These are phyloP conservation scores for Oryza glumipatula DNA, from an alignment of 176 grass and related monocot species.

Conservation along the genomic window DNA sequence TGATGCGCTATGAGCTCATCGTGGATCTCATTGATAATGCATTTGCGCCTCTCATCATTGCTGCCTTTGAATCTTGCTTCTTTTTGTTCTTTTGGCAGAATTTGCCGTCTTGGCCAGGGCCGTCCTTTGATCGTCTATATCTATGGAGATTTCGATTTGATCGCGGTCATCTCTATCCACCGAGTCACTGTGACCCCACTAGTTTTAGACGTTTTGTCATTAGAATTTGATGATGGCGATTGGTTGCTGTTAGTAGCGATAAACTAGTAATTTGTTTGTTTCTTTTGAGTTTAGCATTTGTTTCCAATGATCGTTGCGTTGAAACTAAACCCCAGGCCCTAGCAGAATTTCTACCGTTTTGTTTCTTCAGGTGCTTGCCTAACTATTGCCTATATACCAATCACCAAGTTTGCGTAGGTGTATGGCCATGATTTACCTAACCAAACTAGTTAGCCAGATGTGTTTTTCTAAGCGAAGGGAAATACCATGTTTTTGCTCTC, in stretches of 20 bases:
- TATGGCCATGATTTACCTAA: neutral
- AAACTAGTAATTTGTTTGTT: neutral
- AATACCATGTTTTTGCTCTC: neutral
- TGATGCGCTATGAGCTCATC: neutral
- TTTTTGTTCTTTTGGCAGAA: slow-evolving; percentile 8
- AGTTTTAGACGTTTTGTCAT: neutral
- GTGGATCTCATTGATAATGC: neutral
- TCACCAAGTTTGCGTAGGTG: neutral
- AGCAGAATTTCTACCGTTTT: neutral
- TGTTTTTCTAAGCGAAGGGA: neutral
- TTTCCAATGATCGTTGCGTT: neutral
- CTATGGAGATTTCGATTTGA: neutral
- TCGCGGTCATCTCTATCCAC: neutral
- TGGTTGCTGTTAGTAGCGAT: neutral
- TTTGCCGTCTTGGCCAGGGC: neutral
- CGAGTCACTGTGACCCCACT: neutral
- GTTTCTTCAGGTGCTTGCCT: neutral
- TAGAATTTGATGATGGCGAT: slow-evolving; percentile 8
- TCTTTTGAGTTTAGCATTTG: neutral
- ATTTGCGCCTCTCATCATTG: neutral
- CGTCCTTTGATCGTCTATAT: neutral
- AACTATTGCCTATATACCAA: neutral
- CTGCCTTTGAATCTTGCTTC: neutral
- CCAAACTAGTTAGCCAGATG: neutral
- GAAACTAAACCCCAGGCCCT: neutral